Conservation (phyloP, 2,329 filamentous ascomycete genomes). For the Nemania sp. region DNA sequence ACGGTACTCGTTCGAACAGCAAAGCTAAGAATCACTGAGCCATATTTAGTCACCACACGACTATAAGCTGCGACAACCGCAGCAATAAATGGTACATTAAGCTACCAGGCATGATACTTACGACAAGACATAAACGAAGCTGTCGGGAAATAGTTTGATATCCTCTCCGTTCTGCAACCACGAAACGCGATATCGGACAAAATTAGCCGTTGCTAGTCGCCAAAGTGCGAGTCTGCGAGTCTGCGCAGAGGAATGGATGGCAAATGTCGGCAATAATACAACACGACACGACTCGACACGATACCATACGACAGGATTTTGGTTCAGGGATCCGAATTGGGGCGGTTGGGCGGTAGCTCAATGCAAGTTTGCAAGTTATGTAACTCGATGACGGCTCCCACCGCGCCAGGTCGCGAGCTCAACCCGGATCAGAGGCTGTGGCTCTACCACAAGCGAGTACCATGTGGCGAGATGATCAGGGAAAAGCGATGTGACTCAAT, state of each 20-base stretch:
- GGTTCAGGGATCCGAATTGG: conserved; percentile 6
- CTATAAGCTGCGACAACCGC: conserved; percentile 4
- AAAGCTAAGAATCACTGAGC: conserved; percentile 21
- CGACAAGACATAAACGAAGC: conserved; percentile 5
- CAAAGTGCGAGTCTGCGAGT: not conserved
- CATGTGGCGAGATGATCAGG: not conserved
- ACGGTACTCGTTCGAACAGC: conserved; percentile 23
- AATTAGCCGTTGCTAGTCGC: not conserved
- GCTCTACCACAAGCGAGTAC: conserved; percentile 5
- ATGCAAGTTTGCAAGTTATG: too few species aligned
- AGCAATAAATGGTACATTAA: not conserved
- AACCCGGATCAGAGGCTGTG: conserved; percentile 2
- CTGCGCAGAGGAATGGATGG: too few species aligned
- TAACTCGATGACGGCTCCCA: conserved; percentile 4
- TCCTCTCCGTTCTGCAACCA: not conserved
- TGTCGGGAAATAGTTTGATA: not conserved
- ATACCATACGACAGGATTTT: not conserved
- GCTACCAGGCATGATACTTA: conserved; percentile 15
- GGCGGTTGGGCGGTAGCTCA: not conserved
- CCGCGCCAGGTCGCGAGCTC: conserved; percentile 4
- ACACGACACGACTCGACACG: conserved; percentile 11
- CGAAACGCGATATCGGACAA: not conserved
- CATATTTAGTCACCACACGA: conserved; percentile 26
- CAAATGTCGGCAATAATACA: too few species aligned
- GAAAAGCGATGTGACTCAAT: conserved; percentile 3